Conservation (phyloP, 176 grass and related monocot genomes). For the Echinochloa phyllopogon region DNA sequence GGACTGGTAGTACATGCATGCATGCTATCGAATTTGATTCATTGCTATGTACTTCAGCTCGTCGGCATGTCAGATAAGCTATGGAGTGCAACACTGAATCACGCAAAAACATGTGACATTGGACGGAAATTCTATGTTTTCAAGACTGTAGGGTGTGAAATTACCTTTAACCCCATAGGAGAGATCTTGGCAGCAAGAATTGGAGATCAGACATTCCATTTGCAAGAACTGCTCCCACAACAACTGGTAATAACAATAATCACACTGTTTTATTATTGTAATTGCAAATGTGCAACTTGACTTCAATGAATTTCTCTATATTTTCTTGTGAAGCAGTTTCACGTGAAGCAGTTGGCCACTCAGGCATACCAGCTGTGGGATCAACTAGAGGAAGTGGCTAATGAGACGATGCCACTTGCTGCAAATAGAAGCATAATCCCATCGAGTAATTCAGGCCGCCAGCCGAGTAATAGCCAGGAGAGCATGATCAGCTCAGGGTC, state of each 20-base stretch:
- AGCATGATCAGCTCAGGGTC: slow-evolving; percentile 57
- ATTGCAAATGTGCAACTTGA: background rate
- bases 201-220: background rate
- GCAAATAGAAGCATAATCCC: slow-evolving; percentile 5
- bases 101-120: slow-evolving; percentile 57
- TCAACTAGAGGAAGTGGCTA: slow-evolving; percentile 38
- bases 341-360: slow-evolving; percentile 31
- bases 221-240: slow-evolving; percentile 8
- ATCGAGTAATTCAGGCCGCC: slow-evolving; percentile 12
- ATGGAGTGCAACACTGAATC: slow-evolving; percentile 41
- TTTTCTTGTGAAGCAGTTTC: background rate
- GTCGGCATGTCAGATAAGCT: slow-evolving; percentile 49
- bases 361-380: slow-evolving; percentile 46
- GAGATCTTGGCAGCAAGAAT: slow-evolving; percentile 37
- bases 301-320: background rate
- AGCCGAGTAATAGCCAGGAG: slow-evolving; percentile 32
- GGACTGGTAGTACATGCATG: background rate
- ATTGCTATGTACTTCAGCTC: slow-evolving; percentile 31
- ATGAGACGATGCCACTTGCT: slow-evolving; percentile 8
- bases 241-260: slow-evolving; percentile 34
- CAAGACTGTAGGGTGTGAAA: slow-evolving; percentile 22
- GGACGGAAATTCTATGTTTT: slow-evolving; percentile 52
- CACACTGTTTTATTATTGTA: background rate
- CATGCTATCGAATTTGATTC: background rate
- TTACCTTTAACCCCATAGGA: slow-evolving; percentile 41